phyloP scores from a whole-genome alignment of 345 rosid genomes.

The Hibiscus mutabilis region DNA sequence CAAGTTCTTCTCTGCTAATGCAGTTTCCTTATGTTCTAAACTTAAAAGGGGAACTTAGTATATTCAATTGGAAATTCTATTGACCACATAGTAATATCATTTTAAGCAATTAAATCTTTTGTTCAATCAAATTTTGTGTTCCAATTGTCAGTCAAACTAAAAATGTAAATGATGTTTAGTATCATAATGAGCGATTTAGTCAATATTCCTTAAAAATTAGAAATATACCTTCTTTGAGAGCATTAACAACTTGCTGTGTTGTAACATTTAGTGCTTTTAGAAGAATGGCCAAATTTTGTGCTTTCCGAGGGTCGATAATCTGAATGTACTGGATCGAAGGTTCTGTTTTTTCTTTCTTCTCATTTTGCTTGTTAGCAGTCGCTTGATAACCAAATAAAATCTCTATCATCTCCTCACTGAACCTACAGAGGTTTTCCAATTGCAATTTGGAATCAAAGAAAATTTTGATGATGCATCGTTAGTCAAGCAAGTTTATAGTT shows the following conservation, averaged over 20 bases:
- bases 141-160: background rate
- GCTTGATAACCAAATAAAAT: slow-evolving; percentile 58
- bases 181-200: background rate
- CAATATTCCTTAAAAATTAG: background rate
- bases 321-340: slow-evolving; percentile 50
- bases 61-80: background rate
- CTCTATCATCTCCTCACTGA: slow-evolving; percentile 96
- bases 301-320: slow-evolving; percentile 75
- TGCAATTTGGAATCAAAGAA: background rate
- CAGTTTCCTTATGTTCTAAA: background rate
- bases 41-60: background rate
- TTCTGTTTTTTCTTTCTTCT: slow-evolving; percentile 39
- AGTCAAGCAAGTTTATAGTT: background rate
- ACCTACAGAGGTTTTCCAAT: slow-evolving; percentile 37
- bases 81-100: background rate
- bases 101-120: background rate
- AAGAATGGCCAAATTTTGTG: slow-evolving; percentile 90
- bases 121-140: background rate
- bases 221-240: slow-evolving; percentile 64
- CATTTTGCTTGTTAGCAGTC: slow-evolving; percentile 37
- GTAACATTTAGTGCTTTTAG: slow-evolving; percentile 83
- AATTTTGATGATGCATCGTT: background rate
- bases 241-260: slow-evolving; percentile 66
- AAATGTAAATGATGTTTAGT: background rate
- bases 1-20: background rate